Conservation (phyloP, 371 early-diverging fungal species). For the Mucor mucedo region DNA sequence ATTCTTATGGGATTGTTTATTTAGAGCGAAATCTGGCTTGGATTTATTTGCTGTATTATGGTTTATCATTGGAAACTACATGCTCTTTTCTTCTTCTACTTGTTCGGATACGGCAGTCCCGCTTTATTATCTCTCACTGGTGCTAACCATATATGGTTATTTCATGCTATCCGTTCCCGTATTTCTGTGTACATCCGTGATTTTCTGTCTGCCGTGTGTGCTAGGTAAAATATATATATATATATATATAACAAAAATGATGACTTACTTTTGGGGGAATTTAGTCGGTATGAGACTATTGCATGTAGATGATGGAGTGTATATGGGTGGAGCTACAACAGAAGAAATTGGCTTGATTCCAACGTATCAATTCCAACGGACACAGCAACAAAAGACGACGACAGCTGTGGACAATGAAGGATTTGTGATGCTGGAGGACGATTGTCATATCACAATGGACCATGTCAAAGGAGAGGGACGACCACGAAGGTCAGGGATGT, state of each 20-base stretch:
- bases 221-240: too few relatives aligned
- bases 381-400: neutral
- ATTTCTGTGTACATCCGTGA: constrained; percentile 64
- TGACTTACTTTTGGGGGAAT: neutral
- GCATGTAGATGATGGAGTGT: constrained; percentile 60
- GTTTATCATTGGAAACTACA: constrained; percentile 77
- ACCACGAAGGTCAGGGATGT: constrained; percentile 16
- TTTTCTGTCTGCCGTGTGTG: constrained; percentile 72
- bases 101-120: constrained; percentile 61
- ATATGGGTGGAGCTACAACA: constrained; percentile 65
- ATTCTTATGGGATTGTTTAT: too few relatives aligned
- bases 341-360: constrained; percentile 66
- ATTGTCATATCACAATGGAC: constrained; percentile 20
- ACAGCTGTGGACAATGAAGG: neutral
- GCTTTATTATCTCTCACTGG: constrained; percentile 63
- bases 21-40: constrained; percentile 31
- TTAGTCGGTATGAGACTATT: constrained; percentile 62
- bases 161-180: constrained; percentile 68
- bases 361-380: constrained; percentile 46
- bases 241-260: neutral
- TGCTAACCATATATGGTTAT: constrained; percentile 70
- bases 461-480: neutral
- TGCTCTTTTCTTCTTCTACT: constrained; percentile 60
- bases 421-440: neutral
- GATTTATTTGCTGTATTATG: constrained; percentile 68